phyloP scores from a whole-genome alignment of 2,329 filamentous ascomycete genomes.

The Stenocarpella maydis region DNA sequence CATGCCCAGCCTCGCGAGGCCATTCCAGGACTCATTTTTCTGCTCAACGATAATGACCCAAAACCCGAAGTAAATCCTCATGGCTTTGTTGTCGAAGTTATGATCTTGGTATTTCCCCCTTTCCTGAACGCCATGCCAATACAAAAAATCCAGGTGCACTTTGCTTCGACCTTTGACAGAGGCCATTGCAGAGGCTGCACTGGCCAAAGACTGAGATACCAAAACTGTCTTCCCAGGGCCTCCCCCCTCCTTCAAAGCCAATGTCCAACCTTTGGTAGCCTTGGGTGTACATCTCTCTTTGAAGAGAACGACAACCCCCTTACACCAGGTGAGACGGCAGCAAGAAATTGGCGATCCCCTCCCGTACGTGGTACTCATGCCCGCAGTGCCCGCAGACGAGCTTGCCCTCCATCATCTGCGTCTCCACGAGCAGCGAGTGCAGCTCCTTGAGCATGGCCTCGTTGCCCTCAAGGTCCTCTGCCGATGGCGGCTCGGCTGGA shows the following conservation, averaged over 20 bases:
- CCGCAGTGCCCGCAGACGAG: slow-evolving; percentile 90
- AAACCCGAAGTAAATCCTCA: background rate
- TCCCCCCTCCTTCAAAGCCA: background rate
- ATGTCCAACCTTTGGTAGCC: background rate
- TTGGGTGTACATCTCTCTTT: background rate
- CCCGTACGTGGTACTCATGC: slow-evolving; percentile 92
- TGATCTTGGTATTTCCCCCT: slow-evolving; percentile 24
- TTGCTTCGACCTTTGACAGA: background rate
- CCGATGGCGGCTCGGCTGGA: slow-evolving; percentile 69
- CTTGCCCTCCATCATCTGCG: slow-evolving; percentile 86
- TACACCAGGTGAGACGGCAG: slow-evolving; percentile 89
- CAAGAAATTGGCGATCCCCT: slow-evolving; percentile 96
- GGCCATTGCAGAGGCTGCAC: too few species aligned
- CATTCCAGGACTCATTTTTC: background rate
- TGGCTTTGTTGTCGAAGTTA: background rate
- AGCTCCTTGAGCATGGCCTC: slow-evolving; percentile 78
- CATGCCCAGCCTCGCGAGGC: background rate
- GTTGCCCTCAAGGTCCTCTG: slow-evolving; percentile 68
- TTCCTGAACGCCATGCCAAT: slow-evolving; percentile 31
- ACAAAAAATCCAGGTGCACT: background rate
- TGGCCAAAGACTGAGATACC: background rate
- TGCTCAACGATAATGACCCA: background rate
- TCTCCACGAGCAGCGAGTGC: slow-evolving; percentile 86
- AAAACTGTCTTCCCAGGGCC: background rate
- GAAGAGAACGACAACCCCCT: slow-evolving; percentile 26